Evolutionary conservation across 768 basidiomycete species (phyloP), one percentile per base, ranked within the genome.

Genomic region (Pleurotus citrinopileatus): DNA sequence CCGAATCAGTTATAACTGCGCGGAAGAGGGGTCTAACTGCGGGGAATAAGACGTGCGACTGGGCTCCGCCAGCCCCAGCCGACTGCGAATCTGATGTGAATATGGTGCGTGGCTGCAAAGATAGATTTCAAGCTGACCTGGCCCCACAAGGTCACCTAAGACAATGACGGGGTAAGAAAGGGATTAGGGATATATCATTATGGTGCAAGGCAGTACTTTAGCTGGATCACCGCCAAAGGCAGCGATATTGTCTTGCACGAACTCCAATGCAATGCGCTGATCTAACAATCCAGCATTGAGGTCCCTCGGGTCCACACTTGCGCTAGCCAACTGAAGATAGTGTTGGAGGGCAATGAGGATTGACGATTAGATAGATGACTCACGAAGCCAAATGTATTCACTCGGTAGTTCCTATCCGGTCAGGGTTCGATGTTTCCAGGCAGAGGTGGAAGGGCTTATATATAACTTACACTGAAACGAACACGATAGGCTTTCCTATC

Each of bases 231-330:
- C 86, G 10, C 85, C 85, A 60, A 89, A 89, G 2, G 75, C 74
- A 2, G 70, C 76, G 15, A 88, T 81, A 59, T 89, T 85, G n/a
- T 83, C 70, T 56, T 86, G 78, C 0, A 89, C 67, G 65, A 86
- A 89, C 13, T 69, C 59, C 0, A 91, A 65, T 0, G 84, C 84
- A 27, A 73, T 69, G 1, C 74, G 69, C 65, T 88, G 84, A 62
- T 90, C 87, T 28, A 69, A 70, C 13, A 87, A 66, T 12, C 86
- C 86, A 2, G 75, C 74, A 57, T 87, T 86, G 23, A 84, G 67
- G 57, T 83, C 79, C 56, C 77, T 61, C 0, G 78, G 65, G 1
- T 70, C 65, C 4, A 81, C 71, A 50, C 70, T 64, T 1, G 65
- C 55, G 52, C 82, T 83, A 1, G 82, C 67, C 25, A 84, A 67